Base-by-base conservation (phyloP, 2,329 filamentous ascomycete species). In the Trichoderma simmonsii region DNA sequence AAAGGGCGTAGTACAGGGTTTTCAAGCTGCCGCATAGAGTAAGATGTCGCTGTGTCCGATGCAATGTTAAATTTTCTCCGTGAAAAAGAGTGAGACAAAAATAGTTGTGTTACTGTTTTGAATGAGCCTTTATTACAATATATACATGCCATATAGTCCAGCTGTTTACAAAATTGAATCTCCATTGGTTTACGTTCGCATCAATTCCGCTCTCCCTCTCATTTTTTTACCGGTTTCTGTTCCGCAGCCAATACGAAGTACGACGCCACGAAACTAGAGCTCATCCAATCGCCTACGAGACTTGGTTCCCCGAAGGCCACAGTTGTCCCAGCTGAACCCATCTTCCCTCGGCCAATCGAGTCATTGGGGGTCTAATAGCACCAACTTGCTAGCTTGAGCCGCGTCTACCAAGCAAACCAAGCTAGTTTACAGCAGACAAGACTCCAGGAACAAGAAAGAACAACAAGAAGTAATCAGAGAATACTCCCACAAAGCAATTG, bases 31-130 rank as follows among this genome's bases (percentile, higher is more conserved):
- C 64, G 6, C 11, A 26, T 67, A 54, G 24, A 57, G 64, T 68
- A 59, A 68, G 65, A 12, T 18, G 34, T 60, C 65, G 65, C 65
- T 59, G 2, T 43, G 65, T 39, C 65, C 65, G 65, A 60, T 43
- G 30, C 65, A 48, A 24, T 11, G 21, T 30, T 28, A 30, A n/a
- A 30, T 15, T 8, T 30, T 57, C 39, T 32, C 43, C 30, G 51
- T 28, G 32, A n/a, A 11, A n/a, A 21, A 48, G 18, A 14, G 39
- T 21, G 9, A 59, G 14, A 39, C 15, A n/a, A 12, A 60, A 21
- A 14, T 32, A 32, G 51, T 26, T 65, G 15, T 43, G 24, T 7
- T 56, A 36, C 24, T 14, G 32, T 11, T 57, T 21, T 5, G 15
- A 43, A 21, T 11, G 28, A 34, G 30, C 11, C 3, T n/a, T 6